Conservation (phyloP, 164 flowering plant genomes). For the Chimonanthus salicifolius region DNA sequence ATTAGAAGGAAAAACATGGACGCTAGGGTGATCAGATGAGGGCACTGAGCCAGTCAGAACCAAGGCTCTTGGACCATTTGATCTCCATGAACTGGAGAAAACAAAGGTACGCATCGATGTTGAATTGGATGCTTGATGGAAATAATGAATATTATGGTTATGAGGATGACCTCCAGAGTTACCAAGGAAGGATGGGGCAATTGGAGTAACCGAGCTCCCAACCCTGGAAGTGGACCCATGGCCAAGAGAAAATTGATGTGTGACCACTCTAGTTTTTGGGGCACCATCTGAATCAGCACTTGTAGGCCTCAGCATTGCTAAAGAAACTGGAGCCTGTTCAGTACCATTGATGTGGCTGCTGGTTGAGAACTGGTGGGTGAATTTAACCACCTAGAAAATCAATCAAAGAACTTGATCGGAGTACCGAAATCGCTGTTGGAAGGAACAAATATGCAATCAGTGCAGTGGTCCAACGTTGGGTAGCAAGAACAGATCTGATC, state of each 20-base stretch:
- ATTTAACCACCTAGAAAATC: too few species aligned
- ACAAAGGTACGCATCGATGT: constrained; percentile 38
- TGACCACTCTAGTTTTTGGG: constrained; percentile 43
- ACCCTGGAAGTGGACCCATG: constrained; percentile 70
- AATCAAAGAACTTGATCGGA: too few species aligned
- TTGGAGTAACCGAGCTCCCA: constrained; percentile 51
- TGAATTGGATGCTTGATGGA: constrained; percentile 46
- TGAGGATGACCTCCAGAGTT: constrained; percentile 66
- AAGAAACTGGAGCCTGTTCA: constrained; percentile 33
- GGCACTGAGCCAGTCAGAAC: constrained; percentile 37
- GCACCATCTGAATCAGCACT: constrained; percentile 44
- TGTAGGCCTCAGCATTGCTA: constrained; percentile 37
- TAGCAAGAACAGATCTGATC: too few species aligned
- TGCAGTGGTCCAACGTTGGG: too few species aligned
- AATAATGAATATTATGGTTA: constrained; percentile 63
- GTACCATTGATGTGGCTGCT: constrained; percentile 26
- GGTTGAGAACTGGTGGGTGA: constrained; percentile 4
- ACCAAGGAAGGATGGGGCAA: constrained; percentile 48
- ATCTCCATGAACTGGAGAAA: constrained; percentile 36
- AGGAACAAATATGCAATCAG: too few species aligned
- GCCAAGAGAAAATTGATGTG: constrained; percentile 52
- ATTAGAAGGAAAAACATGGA: constrained; percentile 52
- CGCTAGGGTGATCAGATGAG: constrained; percentile 60
- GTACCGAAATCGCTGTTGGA: too few species aligned
- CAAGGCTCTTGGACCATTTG: constrained; percentile 43